These are phyloP conservation scores for Ascochyta viciae-villosae DNA, from an alignment of 2,329 filamentous ascomycete genomes.

Conservation along the genomic window DNA sequence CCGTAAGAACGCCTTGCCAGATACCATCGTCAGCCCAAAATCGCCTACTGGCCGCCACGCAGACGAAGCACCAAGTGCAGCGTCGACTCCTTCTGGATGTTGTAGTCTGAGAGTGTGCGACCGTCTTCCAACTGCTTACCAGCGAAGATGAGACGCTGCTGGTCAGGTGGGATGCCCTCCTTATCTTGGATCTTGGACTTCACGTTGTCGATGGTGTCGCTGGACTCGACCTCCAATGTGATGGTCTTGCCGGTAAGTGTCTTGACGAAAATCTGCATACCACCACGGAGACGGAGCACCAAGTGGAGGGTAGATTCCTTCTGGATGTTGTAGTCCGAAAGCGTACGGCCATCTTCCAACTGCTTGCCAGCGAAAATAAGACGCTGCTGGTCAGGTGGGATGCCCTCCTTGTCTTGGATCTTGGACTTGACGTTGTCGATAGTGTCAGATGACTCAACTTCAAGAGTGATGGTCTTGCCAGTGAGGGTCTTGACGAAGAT, in stretches of 20 bases:
- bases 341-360: slow-evolving; percentile 89
- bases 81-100: slow-evolving; percentile 82
- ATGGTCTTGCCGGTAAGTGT: slow-evolving; percentile 85
- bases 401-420: slow-evolving; percentile 98
- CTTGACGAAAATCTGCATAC: slow-evolving; percentile 68
- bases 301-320: slow-evolving; percentile 88
- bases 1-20: slow-evolving; percentile 42
- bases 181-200: slow-evolving; percentile 84
- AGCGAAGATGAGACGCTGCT: slow-evolving; percentile 92
- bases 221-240: slow-evolving; percentile 87
- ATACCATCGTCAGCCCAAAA: slow-evolving; percentile 25
- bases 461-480: slow-evolving; percentile 70
- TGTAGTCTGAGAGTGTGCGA: slow-evolving; percentile 91
- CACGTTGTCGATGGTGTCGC: slow-evolving; percentile 92
- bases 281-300: slow-evolving; percentile 86
- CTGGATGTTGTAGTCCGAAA: slow-evolving; percentile 94
- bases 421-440: slow-evolving; percentile 98
- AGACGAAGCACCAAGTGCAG: slow-evolving; percentile 69
- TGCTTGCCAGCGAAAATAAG: slow-evolving; percentile 97
- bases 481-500: slow-evolving; percentile 49
- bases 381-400: slow-evolving; percentile 94
- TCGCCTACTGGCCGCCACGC: slow-evolving; percentile 60
- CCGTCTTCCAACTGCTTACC: slow-evolving; percentile 95
- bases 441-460: slow-evolving; percentile 78
- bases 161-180: slow-evolving; percentile 89